phyloP scores from a whole-genome alignment of 1,284 basidiomycete species.

The Heimioporus punctisporus region DNA sequence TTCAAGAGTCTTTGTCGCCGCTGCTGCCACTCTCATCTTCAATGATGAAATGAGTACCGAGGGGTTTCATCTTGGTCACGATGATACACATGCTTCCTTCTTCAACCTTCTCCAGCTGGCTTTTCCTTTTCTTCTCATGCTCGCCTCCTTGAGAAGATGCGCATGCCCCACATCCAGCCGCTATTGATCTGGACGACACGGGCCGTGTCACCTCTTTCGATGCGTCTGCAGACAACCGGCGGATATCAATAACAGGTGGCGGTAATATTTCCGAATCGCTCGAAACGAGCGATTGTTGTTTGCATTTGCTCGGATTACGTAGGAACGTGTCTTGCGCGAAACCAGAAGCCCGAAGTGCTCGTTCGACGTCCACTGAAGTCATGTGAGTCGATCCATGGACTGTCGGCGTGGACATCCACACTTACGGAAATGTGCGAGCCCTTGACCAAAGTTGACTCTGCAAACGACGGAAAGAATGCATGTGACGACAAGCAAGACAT shows the following conservation, averaged over 20 bases:
- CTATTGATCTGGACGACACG: slow-evolving; percentile 3
- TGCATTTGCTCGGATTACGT: neutral
- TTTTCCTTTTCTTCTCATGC: too few species aligned
- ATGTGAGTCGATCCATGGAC: neutral
- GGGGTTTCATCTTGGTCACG: too few species aligned
- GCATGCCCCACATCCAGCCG: too few species aligned
- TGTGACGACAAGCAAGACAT: slow-evolving; percentile 40
- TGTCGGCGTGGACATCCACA: neutral
- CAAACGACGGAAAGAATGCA: slow-evolving; percentile 46
- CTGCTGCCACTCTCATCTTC: too few species aligned
- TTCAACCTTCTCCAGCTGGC: too few species aligned
- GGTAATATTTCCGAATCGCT: neutral
- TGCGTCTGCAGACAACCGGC: neutral
- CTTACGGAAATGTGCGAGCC: slow-evolving; percentile 49
- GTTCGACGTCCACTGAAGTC: slow-evolving; percentile 16
- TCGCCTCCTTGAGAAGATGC: too few species aligned
- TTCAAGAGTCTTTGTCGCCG: too few species aligned
- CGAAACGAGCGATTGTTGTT: neutral
- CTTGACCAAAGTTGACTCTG: slow-evolving; percentile 52
- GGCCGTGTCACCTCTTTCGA: neutral
- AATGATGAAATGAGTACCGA: too few species aligned
- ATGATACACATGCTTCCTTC: too few species aligned
- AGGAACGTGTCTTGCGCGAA: slow-evolving; percentile 19
- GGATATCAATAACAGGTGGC: neutral
- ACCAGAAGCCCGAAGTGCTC: slow-evolving; percentile 13